Conservation (phyloP, 768 basidiomycete species). For the Lentinula edodes region DNA sequence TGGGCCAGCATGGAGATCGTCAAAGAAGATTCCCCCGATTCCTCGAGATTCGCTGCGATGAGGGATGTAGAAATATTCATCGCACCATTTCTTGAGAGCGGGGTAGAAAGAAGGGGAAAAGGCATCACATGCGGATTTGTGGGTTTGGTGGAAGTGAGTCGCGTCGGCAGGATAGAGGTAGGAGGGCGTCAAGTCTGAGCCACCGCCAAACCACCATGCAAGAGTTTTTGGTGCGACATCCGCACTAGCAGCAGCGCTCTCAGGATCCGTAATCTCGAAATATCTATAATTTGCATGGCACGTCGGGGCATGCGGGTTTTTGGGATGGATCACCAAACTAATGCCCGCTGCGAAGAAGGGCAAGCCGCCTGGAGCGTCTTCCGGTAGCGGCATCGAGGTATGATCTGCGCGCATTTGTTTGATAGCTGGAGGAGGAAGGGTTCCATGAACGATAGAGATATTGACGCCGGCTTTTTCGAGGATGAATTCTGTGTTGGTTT, state of each 20-base stretch:
- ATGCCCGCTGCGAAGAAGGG: slow-evolving; percentile 94
- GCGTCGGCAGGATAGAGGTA: slow-evolving; percentile 90
- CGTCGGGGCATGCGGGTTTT: slow-evolving; percentile 90
- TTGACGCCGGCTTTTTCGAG: slow-evolving; percentile 93
- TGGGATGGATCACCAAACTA: slow-evolving; percentile 90
- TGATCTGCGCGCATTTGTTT: slow-evolving; percentile 96
- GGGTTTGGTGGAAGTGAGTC: slow-evolving; percentile 74
- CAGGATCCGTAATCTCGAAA: slow-evolving; percentile 79
- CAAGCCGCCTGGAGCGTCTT: slow-evolving; percentile 50
- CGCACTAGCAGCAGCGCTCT: slow-evolving; percentile 13
- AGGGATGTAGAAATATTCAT: slow-evolving; percentile 92
- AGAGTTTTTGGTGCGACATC: slow-evolving; percentile 47
- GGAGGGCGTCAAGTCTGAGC: slow-evolving; percentile 89
- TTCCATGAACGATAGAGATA: slow-evolving; percentile 86
- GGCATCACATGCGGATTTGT: slow-evolving; percentile 71
- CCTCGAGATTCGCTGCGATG: slow-evolving; percentile 86
- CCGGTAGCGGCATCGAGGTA: slow-evolving; percentile 61
- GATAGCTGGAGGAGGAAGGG: slow-evolving; percentile 83
- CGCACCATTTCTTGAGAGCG: slow-evolving; percentile 92
- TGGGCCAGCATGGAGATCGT: slow-evolving; percentile 70
- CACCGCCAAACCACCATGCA: slow-evolving; percentile 99
- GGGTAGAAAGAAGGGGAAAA: slow-evolving; percentile 68
- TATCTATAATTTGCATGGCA: slow-evolving; percentile 97
- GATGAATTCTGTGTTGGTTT: slow-evolving; percentile 16
- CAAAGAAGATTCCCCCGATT: slow-evolving; percentile 94